Conservation (phyloP, 2,329 filamentous ascomycete species). For the Aspergillus amoenus region DNA sequence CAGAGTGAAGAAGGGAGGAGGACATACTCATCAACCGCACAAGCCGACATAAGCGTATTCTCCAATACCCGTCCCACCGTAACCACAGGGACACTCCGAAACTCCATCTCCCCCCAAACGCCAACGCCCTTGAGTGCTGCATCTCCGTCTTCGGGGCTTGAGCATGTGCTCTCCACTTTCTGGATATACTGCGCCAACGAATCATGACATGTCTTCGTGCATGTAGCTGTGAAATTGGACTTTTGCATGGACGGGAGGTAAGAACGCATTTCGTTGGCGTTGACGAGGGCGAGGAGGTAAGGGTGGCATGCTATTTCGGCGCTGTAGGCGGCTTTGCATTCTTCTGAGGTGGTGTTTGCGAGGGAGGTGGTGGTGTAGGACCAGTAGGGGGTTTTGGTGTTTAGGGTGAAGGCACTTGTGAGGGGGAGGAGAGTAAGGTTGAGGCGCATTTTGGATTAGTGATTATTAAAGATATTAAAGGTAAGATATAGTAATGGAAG, state of each 20-base stretch:
- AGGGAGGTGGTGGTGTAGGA: slow-evolving; percentile 11
- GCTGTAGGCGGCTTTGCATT: slow-evolving; percentile 16
- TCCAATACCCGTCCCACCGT: slow-evolving; percentile 7
- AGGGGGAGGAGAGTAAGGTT: too few relatives aligned
- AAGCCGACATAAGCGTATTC: slow-evolving; percentile 11
- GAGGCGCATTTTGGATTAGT: too few relatives aligned
- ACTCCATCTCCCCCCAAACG: neutral
- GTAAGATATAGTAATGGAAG: too few relatives aligned
- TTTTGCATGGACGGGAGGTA: neutral
- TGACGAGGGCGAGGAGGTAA: slow-evolving; percentile 5
- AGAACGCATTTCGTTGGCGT: neutral
- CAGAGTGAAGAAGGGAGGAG: neutral
- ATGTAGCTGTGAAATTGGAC: slow-evolving; percentile 8
- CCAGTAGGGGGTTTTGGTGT: neutral
- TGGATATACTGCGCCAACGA: slow-evolving; percentile 10
- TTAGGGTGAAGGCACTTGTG: too few relatives aligned
- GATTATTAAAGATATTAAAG: too few relatives aligned
- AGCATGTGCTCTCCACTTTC: slow-evolving; percentile 7
- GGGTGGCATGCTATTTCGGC: slow-evolving; percentile 12
- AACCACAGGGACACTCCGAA: slow-evolving; percentile 2
- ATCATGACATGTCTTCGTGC: slow-evolving; percentile 8
- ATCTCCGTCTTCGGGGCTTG: slow-evolving; percentile 2
- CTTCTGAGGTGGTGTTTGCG: slow-evolving; percentile 9
- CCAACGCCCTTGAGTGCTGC: neutral
- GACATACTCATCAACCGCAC: slow-evolving; percentile 12